These are phyloP conservation scores for Pyrus hybrid DNA, from an alignment of 331 rosid genomes.

Conservation along the genomic window DNA sequence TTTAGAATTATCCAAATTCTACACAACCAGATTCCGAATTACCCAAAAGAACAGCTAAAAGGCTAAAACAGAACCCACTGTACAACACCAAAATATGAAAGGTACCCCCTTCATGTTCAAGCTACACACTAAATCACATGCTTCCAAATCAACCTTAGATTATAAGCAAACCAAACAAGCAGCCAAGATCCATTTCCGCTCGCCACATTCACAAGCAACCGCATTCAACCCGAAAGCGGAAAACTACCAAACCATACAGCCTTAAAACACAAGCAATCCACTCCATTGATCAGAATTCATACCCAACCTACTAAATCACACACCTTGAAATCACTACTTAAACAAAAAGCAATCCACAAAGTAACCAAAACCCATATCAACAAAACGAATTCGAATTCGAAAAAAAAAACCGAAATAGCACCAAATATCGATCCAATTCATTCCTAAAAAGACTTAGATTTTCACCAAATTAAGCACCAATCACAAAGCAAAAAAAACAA, in stretches of 20 bases:
- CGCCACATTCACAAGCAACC: not conserved
- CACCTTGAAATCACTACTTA: not conserved
- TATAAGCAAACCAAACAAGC: not conserved
- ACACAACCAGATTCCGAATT: not conserved
- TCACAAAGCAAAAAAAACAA: not conserved
- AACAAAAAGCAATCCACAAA: not conserved
- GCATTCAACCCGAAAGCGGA: not conserved
- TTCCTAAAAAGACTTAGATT: not conserved
- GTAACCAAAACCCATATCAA: not conserved
- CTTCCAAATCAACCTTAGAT: conserved; percentile 1
- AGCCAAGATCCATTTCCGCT: not conserved
- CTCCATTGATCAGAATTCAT: not conserved
- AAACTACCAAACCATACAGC: not conserved
- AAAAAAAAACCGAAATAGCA: not conserved
- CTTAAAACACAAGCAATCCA: not conserved
- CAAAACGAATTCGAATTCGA: not conserved
- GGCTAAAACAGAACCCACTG: not conserved
- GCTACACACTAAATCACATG: not conserved
- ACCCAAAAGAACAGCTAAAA: not conserved
- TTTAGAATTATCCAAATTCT: not conserved
- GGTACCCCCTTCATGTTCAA: not conserved
- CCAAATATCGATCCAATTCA: not conserved
- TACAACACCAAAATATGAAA: not conserved
- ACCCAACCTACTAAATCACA: not conserved
- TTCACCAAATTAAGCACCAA: not conserved